Conservation (phyloP, 1,139 yeast genomes). For the Yamadazyma atlantica region DNA sequence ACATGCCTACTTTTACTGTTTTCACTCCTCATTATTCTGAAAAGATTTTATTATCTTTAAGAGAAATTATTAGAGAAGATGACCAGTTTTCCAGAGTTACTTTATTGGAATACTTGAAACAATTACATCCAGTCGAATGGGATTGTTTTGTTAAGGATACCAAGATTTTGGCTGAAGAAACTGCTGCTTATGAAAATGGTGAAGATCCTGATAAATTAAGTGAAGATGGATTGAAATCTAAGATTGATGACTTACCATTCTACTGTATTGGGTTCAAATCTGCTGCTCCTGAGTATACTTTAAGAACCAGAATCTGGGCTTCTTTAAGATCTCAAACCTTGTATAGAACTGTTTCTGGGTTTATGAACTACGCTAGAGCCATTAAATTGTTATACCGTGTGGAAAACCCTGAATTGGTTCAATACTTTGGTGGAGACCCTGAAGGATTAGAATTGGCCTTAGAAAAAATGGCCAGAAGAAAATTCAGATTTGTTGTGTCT, state of each 20-base stretch:
- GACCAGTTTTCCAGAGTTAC: slow-evolving; percentile 98
- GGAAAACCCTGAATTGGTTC: slow-evolving; percentile 98
- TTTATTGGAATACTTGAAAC: slow-evolving; percentile 91
- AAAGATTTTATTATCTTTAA: slow-evolving; percentile 88
- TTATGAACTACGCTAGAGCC: slow-evolving; percentile 98
- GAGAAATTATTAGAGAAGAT: slow-evolving; percentile 98
- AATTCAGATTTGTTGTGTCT: slow-evolving; percentile 93
- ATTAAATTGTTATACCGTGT: slow-evolving; percentile 96
- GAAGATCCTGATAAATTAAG: slow-evolving; percentile 60
- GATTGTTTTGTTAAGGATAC: slow-evolving; percentile 98
- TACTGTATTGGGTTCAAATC: slow-evolving; percentile 99
- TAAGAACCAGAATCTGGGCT: slow-evolving; percentile 99
- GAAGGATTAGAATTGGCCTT: slow-evolving; percentile 93
- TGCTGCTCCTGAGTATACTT: slow-evolving; percentile 98
- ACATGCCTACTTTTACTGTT: slow-evolving; percentile 98
- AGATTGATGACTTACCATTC: slow-evolving; percentile 96
- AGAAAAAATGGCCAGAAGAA: slow-evolving; percentile 99
- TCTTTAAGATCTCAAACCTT: slow-evolving; percentile 96
- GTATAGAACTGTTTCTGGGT: slow-evolving; percentile 98
- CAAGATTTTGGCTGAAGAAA: slow-evolving; percentile 96
- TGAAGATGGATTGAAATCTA: slow-evolving; percentile 76
- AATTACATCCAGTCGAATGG: slow-evolving; percentile 98
- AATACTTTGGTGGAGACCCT: slow-evolving; percentile 97
- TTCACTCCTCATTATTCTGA: slow-evolving; percentile 97
- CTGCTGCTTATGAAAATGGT: slow-evolving; percentile 79